Conservation (phyloP, 2,329 filamentous ascomycete species). For the Pseudopithomyces chartarum region DNA sequence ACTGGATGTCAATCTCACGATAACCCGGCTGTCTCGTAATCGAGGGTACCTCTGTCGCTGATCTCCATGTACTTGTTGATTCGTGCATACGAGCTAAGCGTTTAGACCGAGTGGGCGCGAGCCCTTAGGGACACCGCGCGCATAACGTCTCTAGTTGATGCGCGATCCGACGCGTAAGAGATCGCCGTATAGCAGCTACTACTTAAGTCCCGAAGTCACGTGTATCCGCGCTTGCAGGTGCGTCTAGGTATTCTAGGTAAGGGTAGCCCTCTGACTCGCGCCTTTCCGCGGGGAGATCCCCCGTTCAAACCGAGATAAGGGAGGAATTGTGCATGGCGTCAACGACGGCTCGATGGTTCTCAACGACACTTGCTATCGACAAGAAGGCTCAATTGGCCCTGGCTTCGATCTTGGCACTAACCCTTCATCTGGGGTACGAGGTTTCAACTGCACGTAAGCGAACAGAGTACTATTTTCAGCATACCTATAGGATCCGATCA, state of each 20-base stretch:
- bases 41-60: background rate
- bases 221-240: conserved; percentile 17
- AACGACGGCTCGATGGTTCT: conserved; percentile 25
- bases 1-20: background rate
- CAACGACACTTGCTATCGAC: conserved; percentile 23
- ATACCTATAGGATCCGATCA: conserved; percentile 16
- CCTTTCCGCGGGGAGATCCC: conserved; percentile 9
- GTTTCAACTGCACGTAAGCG: conserved; percentile 28
- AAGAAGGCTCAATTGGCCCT: conserved; percentile 21
- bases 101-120: background rate
- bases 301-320: conserved; percentile 26
- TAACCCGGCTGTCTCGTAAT: conserved; percentile 10
- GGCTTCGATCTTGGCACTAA: conserved; percentile 25
- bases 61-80: background rate
- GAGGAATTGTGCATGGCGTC: conserved; percentile 37
- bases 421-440: conserved; percentile 35
- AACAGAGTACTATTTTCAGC: conserved; percentile 39
- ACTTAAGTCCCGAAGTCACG: conserved; percentile 13
- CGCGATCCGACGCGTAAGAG: conserved; percentile 8
- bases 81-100: background rate
- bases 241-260: too few relatives aligned
- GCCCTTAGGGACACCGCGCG: background rate
- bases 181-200: conserved; percentile 6
- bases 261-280: conserved; percentile 7
- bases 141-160: background rate